Evolutionary conservation across 805 yeast genomes (phyloP), one percentile per base, ranked within the genome.

Genomic region (Nakazawaea wickerhamii): DNA sequence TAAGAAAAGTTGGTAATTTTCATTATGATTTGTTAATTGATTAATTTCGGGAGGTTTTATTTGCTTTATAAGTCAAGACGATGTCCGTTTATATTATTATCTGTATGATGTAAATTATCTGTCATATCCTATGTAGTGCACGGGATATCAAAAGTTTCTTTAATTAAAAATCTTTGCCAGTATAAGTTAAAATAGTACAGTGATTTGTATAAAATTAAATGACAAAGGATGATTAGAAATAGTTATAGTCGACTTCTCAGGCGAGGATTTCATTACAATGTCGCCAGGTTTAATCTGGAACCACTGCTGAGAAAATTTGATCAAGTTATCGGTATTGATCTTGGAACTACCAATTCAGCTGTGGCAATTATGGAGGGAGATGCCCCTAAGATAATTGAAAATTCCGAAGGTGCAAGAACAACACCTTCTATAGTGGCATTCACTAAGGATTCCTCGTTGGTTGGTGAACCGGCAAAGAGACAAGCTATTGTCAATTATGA

Each of bases 371-470:
- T 86, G 80, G 90, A 84, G 65, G 85, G 88, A 50, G 75, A 79
- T 60, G 63, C 71, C 47, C 91, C 95, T 46, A 78, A 77, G 65
- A 87, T 85, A 49, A 68, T 85, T 47, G 95, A 86, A 66, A 84
- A 85, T 70, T 63, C 77, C 47, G 86, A 81, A 64, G 90, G 90
- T 63, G 71, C 77, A 38, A 73, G 88, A 55, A 81, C 95, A 40
- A 88, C 96, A 17, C 96, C 97, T 25, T 90, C 97, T 27, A 87
- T 89, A 34, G 96, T 89, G 47, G 96, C 96, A 42, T 89, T 89
- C 78, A 84, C 93, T 52, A 81, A 83, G 63, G 93, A 91, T 47
- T 95, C 86, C 69, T 81, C 95, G 59, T 70, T 89, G 48, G 95
- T 89, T 48, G 97, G 97, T 68, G 86, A 82, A 47, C 88, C 95